phyloP scores from a whole-genome alignment of 768 basidiomycete genomes.

The Chalciporus sphaerocephalus region DNA sequence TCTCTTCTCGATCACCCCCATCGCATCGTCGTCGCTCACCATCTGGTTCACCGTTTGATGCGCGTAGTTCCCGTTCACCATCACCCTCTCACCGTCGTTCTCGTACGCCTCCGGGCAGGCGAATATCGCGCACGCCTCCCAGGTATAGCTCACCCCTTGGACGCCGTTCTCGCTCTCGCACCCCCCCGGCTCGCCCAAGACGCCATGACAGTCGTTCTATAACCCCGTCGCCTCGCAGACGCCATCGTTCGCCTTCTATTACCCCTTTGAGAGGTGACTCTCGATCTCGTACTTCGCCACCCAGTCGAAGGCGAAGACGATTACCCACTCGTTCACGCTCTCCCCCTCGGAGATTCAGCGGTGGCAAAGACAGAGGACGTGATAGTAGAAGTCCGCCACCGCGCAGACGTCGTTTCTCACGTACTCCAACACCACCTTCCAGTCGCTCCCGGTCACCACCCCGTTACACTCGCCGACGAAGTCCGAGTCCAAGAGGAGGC shows the following conservation, averaged over 20 bases:
- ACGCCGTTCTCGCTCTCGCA: constrained; percentile 36
- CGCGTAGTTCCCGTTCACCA: constrained; percentile 39
- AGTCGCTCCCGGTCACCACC: constrained; percentile 35
- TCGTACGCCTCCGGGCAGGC: constrained; percentile 37
- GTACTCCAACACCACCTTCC: constrained; percentile 49
- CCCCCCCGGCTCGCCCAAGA: constrained; percentile 22
- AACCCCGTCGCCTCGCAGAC: constrained; percentile 22
- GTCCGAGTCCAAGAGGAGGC: constrained; percentile 36
- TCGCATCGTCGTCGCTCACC: constrained; percentile 47
- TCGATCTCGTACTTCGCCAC: constrained; percentile 41
- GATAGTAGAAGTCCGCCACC: constrained; percentile 33
- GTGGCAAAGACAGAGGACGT: constrained; percentile 22
- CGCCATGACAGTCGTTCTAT: constrained; percentile 26
- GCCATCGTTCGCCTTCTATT: constrained; percentile 31
- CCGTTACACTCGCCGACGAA: constrained; percentile 45
- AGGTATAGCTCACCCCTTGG: constrained; percentile 34
- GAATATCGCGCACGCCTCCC: constrained; percentile 29
- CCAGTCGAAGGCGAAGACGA: constrained; percentile 36
- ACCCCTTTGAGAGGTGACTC: constrained; percentile 36
- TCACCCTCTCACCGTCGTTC: constrained; percentile 35
- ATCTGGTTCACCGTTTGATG: constrained; percentile 33
- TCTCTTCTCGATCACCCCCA: constrained; percentile 41
- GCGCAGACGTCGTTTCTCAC: constrained; percentile 40
- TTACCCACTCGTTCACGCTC: constrained; percentile 29
- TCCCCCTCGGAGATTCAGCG: constrained; percentile 22